A percentile compares a stretch with the other conserved stretches of the same genome.
Conservation (phyloP, 441 rosid species). For the Croton setiger region DNA sequence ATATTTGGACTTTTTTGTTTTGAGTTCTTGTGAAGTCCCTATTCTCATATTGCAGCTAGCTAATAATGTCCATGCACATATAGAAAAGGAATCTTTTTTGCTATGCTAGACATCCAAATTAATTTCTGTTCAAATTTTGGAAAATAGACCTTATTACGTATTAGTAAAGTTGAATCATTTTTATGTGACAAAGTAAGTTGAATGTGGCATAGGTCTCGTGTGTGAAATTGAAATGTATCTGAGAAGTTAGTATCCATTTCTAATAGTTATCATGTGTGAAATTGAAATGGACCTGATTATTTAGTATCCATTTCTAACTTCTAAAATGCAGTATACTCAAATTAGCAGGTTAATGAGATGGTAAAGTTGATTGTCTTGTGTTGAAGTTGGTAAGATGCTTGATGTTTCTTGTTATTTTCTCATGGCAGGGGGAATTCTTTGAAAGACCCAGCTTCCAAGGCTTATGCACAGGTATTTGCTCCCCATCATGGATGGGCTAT, state of each 20-base stretch:
- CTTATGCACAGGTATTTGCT: slow-evolving; percentile 88
- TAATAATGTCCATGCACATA: not conserved
- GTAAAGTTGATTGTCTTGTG: not conserved
- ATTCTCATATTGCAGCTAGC: not conserved
- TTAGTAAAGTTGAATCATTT: not conserved
- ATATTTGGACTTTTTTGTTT: not conserved
- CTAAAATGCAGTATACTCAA: not conserved
- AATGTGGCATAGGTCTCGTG: not conserved
- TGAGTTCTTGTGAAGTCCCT: not conserved
- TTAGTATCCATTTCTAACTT: too few species aligned
- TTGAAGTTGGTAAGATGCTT: slow-evolving; percentile 1
- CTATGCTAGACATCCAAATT: not conserved
- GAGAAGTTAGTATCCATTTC: too few species aligned
- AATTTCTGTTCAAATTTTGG: not conserved
- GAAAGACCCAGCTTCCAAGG: slow-evolving; percentile 80
- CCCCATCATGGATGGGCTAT: slow-evolving; percentile 97
- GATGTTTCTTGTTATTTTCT: slow-evolving; percentile 5
- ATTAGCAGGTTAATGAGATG: slow-evolving; percentile 1
- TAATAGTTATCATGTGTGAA: too few species aligned
- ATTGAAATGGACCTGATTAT: not conserved
- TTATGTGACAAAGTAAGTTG: not conserved
- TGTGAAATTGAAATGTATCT: not conserved
- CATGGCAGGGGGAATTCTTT: slow-evolving; percentile 72
- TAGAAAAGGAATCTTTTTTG: not conserved
- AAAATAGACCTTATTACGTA: not conserved